Evolutionary conservation across 345 rosid species (phyloP), one percentile per base, ranked within the genome.

Genomic region (Balakata baccata): DNA sequence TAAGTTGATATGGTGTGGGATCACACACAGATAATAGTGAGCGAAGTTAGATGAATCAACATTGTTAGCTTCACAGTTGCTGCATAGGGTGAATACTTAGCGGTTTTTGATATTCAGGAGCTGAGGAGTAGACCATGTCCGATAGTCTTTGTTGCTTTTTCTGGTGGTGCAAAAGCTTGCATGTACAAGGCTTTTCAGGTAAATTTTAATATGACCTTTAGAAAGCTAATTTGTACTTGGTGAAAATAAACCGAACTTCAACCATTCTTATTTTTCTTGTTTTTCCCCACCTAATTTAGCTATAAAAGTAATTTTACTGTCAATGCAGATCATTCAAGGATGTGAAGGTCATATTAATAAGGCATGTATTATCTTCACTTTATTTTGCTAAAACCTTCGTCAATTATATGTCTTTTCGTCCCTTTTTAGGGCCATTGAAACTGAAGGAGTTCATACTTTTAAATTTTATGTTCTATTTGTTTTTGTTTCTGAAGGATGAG

Each of bases 91-190:
- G 38, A 70, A 66, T 66, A 20, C 39, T 6, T 18, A 29, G 34
- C 71, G 29, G 5, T 58, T 61, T 74, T 72, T 50, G 65, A 17
- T 74, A 23, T 76, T 73, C 84, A 88, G 94, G 88, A 86, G 84
- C 72, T 92, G 58, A 87, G 84, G 84, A 69, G 68, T 14, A 83
- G 83, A 82, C 86, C 92, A 46, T 86, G 91, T 80, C 96, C 99
- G 17, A 83, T 90, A 65, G 87, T 91, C 74, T 89, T 92, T 77
- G 84, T 87, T 45, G 88, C 98, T 37, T 79, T 95, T 79, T 95
- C 98, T 77, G 98, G 94, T 2, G 91, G 92, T 83, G 76, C 97
- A 1, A 92, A 95, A 83, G 96, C 98, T 75, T 92, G 96, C 80
- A 82, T 91, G 98, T 86, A 88, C 85, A 91, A 95, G 86, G 89